A percentile compares a stretch with the other conserved stretches of the same genome.
These are phyloP conservation scores for Elsinoe batatas DNA, from an alignment of 2,329 filamentous ascomycete genomes.

Conservation along the genomic window DNA sequence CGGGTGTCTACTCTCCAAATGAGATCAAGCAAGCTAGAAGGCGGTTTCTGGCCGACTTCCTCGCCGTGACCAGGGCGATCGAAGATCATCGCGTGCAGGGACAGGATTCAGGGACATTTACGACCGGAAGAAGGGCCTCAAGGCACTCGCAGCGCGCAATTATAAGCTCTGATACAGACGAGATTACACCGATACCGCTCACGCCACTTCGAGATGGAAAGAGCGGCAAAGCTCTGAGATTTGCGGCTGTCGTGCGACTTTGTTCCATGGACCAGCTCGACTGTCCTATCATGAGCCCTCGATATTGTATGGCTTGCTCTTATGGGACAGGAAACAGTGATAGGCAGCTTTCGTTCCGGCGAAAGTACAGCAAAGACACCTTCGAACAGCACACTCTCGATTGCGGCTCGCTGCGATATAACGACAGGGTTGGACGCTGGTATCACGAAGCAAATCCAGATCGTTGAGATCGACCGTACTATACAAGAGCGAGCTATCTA, in stretches of 20 bases:
- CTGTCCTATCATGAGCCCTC: background rate
- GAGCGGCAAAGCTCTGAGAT: background rate
- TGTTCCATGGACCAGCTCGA: background rate
- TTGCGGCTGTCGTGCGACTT: background rate
- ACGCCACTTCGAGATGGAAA: background rate
- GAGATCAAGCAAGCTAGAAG: background rate
- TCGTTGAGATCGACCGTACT: background rate
- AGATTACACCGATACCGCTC: too few species aligned
- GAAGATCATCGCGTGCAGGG: background rate
- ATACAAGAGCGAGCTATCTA: too few species aligned
- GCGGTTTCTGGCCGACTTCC: background rate
- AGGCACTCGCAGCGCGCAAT: too few species aligned
- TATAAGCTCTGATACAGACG: too few species aligned
- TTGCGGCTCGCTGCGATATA: background rate
- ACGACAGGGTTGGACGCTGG: background rate
- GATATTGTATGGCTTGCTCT: background rate
- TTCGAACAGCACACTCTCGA: background rate
- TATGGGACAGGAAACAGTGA: background rate
- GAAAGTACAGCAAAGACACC: background rate
- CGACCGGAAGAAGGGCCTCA: too few species aligned
- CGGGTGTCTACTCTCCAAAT: conserved; percentile 18
- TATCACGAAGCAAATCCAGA: background rate
- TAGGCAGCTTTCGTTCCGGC: background rate
- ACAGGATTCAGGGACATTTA: too few species aligned
- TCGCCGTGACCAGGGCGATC: background rate